Conservation (phyloP, 2,329 filamentous ascomycete species). For the Alternaria metachromatica region DNA sequence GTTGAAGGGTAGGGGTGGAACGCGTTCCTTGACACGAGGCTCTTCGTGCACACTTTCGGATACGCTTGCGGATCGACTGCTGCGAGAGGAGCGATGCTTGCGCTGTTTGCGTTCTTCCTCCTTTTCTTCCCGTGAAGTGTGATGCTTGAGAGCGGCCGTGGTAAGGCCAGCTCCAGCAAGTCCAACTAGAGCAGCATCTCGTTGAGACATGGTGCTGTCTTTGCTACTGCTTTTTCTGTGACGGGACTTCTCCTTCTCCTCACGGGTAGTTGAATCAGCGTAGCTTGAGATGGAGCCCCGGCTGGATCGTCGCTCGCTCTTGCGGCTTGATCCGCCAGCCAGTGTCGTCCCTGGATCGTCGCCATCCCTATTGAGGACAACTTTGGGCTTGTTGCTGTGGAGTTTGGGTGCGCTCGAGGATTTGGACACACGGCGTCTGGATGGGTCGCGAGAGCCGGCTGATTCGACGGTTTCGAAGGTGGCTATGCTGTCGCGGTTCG, state of each 20-base stretch:
- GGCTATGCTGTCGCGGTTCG: slow-evolving; percentile 49
- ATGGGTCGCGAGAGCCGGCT: slow-evolving; percentile 55
- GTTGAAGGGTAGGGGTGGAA: slow-evolving; percentile 81
- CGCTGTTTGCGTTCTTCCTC: slow-evolving; percentile 53
- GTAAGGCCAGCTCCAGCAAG: slow-evolving; percentile 64
- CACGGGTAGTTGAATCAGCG: slow-evolving; percentile 50
- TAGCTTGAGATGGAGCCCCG: slow-evolving; percentile 56
- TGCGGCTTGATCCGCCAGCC: slow-evolving; percentile 61
- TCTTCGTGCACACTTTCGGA: slow-evolving; percentile 61
- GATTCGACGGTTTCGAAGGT: slow-evolving; percentile 65
- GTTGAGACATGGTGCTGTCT: slow-evolving; percentile 48
- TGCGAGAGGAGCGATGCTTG: slow-evolving; percentile 56
- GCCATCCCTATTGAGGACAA: slow-evolving; percentile 64
- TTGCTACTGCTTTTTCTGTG: slow-evolving; percentile 61
- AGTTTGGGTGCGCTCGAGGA: slow-evolving; percentile 68
- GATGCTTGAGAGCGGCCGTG: slow-evolving; percentile 67
- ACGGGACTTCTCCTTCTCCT: slow-evolving; percentile 53
- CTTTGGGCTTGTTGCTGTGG: slow-evolving; percentile 62
- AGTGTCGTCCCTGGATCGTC: slow-evolving; percentile 65
- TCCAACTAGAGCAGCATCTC: slow-evolving; percentile 63
- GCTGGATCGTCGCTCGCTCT: slow-evolving; percentile 60
- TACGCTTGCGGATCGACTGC: slow-evolving; percentile 59
- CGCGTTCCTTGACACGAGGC: slow-evolving; percentile 57
- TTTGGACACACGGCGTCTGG: slow-evolving; percentile 64
- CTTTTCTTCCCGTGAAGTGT: slow-evolving; percentile 65